Percentiles rank a stretch among this genome's conserved stretches.
Conservation (phyloP, 495 filamentous ascomycete species). For the Hypoxylon perforatum region DNA sequence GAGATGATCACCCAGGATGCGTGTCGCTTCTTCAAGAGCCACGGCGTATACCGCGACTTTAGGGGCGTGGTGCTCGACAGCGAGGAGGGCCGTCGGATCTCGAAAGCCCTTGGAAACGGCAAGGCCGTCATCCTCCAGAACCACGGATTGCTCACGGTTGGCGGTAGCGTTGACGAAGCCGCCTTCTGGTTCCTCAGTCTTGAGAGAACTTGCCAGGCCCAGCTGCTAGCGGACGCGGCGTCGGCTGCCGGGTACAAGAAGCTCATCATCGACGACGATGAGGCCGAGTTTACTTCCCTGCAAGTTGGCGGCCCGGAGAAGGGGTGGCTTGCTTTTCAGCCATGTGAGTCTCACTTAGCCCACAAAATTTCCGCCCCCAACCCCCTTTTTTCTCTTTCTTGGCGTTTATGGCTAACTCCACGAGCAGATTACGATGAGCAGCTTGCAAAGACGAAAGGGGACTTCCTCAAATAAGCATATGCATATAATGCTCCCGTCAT, state of each 20-base stretch:
- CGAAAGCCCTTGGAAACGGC: conserved; percentile 66
- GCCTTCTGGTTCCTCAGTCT: conserved; percentile 75
- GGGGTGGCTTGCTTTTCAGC: conserved; percentile 62
- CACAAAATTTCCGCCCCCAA: too few relatives aligned
- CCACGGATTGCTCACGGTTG: conserved; percentile 73
- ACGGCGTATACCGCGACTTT: conserved; percentile 52
- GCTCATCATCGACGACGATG: conserved; percentile 64
- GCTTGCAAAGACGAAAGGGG: conserved; percentile 57
- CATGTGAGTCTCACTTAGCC: conserved; percentile 48
- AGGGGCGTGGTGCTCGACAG: conserved; percentile 65
- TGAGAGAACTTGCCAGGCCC: conserved; percentile 73
- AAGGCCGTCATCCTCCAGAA: conserved; percentile 77
- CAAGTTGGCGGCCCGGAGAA: conserved; percentile 52
- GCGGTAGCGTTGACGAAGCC: conserved; percentile 72
- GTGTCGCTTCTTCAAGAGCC: conserved; percentile 65
- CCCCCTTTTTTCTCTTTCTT: background rate
- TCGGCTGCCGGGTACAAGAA: conserved; percentile 67
- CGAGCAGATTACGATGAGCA: conserved; percentile 59
- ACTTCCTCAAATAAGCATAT: conserved; percentile 51
- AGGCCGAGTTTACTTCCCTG: conserved; percentile 58
- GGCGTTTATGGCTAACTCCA: background rate
- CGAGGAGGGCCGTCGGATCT: conserved; percentile 71
- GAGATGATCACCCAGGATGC: conserved; percentile 63
- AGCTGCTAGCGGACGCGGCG: conserved; percentile 73
- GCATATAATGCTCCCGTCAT: too few relatives aligned